These are phyloP conservation scores for Brassica juncea DNA, from an alignment of 345 rosid species.

Conservation along the genomic window DNA sequence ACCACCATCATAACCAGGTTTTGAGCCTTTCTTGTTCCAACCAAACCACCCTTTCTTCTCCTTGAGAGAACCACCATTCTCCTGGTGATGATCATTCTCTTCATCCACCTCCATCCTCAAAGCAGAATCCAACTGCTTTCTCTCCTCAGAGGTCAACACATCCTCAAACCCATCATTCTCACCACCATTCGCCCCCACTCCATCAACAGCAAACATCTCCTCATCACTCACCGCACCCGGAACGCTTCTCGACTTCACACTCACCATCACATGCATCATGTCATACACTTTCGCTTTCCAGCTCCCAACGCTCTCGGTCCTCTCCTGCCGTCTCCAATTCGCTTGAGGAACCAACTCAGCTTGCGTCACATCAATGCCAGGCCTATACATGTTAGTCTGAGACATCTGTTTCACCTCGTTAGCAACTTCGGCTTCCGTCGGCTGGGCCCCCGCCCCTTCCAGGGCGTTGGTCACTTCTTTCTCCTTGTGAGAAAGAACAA, in stretches of 20 bases:
- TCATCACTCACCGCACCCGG: slow-evolving; percentile 99
- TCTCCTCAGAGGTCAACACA: slow-evolving; percentile 89
- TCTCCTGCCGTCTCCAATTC: slow-evolving; percentile 98
- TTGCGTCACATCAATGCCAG: slow-evolving; percentile 98
- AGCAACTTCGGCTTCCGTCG: slow-evolving; percentile 91
- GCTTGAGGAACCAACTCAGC: slow-evolving; percentile 89
- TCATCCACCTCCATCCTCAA: slow-evolving; percentile 70
- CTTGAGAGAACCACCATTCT: slow-evolving; percentile 44
- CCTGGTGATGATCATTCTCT: slow-evolving; percentile 61
- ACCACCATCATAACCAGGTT: slow-evolving; percentile 16
- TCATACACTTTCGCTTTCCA: slow-evolving; percentile 98
- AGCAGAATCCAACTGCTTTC: slow-evolving; percentile 78
- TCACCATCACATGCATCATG: slow-evolving; percentile 96
- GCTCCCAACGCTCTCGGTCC: slow-evolving; percentile 85
- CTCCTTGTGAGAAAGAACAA: slow-evolving; percentile 92
- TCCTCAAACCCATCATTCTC: slow-evolving; percentile 75
- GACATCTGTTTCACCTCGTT: slow-evolving; percentile 95
- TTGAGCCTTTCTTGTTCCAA: slow-evolving; percentile 82
- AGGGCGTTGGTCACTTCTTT: slow-evolving; percentile 92
- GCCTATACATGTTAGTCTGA: slow-evolving; percentile 97
- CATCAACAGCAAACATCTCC: slow-evolving; percentile 83
- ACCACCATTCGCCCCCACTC: slow-evolving; percentile 48
- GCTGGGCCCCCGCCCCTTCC: slow-evolving; percentile 96
- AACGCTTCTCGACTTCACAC: slow-evolving; percentile 94
- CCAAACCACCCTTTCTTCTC: slow-evolving; percentile 98